Percentiles rank a stretch among this genome's conserved stretches.
Evolutionary conservation across 1,284 basidiomycete genomes (phyloP).

Genomic region (Xerocomus amazonicus): DNA sequence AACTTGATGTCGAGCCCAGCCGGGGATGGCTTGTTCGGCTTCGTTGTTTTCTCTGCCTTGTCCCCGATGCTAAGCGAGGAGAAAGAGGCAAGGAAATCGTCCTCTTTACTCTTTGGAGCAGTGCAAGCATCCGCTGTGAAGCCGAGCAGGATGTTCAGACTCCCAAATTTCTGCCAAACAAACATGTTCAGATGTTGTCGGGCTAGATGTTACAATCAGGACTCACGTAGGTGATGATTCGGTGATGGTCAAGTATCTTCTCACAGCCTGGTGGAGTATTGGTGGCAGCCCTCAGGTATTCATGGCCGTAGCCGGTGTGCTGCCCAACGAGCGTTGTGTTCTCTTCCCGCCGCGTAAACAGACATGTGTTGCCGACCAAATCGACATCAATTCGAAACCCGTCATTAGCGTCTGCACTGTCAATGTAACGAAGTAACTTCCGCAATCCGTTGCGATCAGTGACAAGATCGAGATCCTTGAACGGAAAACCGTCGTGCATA

Average conservation of each 20-base stretch:
- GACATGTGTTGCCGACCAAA: conserved; percentile 28
- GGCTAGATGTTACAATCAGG: neutral
- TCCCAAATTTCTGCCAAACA: conserved; percentile 29
- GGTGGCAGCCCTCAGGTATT: conserved; percentile 34
- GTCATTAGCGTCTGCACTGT: conserved; percentile 7
- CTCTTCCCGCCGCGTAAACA: conserved; percentile 32
- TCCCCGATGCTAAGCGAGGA: conserved; percentile 25
- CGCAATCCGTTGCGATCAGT: conserved; percentile 38
- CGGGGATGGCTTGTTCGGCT: neutral
- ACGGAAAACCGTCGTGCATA: conserved; percentile 29
- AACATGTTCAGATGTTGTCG: neutral
- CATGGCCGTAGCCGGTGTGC: conserved; percentile 31
- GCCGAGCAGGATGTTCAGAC: conserved; percentile 31
- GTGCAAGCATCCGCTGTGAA: conserved; percentile 35
- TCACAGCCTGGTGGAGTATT: conserved; percentile 29
- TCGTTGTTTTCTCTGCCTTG: neutral
- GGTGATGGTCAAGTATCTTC: conserved; percentile 34
- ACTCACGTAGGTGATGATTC: conserved; percentile 39
- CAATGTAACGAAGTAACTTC: conserved; percentile 34
- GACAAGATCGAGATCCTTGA: conserved; percentile 32
- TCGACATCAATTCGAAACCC: conserved; percentile 39
- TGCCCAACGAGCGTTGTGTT: conserved; percentile 1
- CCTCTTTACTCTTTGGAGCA: conserved; percentile 13
- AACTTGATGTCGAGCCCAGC: conserved; percentile 15
- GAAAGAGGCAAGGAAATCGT: conserved; percentile 27